Evolutionary conservation across 2,329 filamentous ascomycete genomes (phyloP).

Genomic region (Ophiostoma ips): DNA sequence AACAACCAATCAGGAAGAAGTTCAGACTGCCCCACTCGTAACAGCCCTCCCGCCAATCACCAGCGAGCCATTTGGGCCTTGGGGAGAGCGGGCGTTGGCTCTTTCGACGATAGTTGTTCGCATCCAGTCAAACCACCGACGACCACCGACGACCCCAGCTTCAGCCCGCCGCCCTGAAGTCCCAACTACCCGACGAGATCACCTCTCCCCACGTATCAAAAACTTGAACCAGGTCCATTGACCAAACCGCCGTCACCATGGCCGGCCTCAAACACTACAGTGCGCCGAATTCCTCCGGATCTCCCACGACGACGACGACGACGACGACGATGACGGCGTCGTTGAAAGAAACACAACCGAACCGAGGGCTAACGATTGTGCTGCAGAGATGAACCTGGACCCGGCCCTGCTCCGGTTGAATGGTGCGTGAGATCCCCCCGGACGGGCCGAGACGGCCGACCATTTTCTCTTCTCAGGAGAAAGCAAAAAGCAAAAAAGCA

Average conservation of each 20-base stretch:
- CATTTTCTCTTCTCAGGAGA: background rate
- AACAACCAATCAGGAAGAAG: background rate
- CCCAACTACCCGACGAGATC: background rate
- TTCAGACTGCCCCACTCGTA: background rate
- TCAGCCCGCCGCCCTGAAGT: background rate
- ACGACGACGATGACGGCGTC: background rate
- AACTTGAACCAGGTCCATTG: constrained; percentile 3
- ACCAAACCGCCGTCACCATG: constrained; percentile 24
- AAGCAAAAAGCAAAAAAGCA: no score
- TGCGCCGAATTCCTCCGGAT: constrained; percentile 15
- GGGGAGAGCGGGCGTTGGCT: background rate
- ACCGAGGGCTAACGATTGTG: constrained; percentile 1
- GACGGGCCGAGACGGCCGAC: background rate
- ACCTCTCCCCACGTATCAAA: background rate
- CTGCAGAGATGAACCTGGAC: constrained; percentile 31
- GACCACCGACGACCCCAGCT: background rate
- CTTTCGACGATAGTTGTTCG: background rate
- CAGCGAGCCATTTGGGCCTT: constrained; percentile 10
- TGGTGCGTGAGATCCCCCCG: constrained; percentile 22
- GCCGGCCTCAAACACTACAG: constrained; percentile 30
- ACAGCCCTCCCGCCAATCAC: constrained; percentile 10
- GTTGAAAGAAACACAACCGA: background rate
- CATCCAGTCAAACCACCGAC: background rate
- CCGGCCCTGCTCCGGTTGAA: constrained; percentile 32
- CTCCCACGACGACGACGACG: background rate